A percentile compares a stretch with the other conserved stretches of the same genome.
These are phyloP conservation scores for Lolium multiflorum DNA, from an alignment of 176 grass and related monocot species.

Conservation along the genomic window DNA sequence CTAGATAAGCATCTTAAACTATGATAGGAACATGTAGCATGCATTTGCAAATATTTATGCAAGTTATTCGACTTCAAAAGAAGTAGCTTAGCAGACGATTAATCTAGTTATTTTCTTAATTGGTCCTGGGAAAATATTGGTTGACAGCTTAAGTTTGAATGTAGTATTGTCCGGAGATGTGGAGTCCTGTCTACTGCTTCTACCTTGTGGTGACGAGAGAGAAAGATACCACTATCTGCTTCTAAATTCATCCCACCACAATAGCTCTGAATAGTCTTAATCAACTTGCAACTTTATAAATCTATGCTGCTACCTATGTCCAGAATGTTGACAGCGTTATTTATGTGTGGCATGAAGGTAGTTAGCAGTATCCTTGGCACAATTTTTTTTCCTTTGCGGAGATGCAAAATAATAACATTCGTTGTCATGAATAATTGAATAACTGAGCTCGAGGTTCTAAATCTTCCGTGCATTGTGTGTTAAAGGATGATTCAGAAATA, in stretches of 20 bases:
- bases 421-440: background rate
- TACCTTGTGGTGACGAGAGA: background rate
- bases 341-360: background rate
- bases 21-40: background rate
- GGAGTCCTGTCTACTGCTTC: background rate
- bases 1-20: background rate
- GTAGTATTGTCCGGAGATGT: background rate
- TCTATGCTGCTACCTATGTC: background rate
- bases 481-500: conserved; percentile 98
- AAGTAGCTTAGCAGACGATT: conserved; percentile 9
- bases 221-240: background rate
- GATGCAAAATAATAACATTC: background rate
- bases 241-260: background rate
- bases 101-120: background rate
- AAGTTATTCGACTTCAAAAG: background rate
- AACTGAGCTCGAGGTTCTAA: conserved; percentile 36
- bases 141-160: conserved; percentile 24
- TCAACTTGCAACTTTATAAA: background rate
- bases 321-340: background rate
- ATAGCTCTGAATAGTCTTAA: background rate
- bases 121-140: background rate
- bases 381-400: background rate
- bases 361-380: conserved; percentile 2
- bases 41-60: background rate
- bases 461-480: background rate